Conservation (phyloP, 176 grass and related monocot genomes). For the Ananas comosus region DNA sequence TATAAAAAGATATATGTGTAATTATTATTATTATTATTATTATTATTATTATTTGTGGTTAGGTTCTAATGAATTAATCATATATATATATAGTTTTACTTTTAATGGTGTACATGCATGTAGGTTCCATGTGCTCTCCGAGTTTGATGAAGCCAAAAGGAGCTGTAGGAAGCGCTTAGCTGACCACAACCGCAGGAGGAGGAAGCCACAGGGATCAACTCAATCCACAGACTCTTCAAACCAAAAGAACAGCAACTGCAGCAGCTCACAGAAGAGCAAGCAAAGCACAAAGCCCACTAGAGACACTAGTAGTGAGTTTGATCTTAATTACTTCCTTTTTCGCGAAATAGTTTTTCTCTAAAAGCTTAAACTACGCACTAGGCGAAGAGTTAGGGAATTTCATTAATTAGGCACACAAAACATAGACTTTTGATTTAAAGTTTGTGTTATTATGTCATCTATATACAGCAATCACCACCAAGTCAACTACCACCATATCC, state of each 20-base stretch:
- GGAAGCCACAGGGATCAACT: constrained; percentile 34
- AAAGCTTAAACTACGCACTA: too few species aligned
- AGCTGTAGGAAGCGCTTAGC: constrained; percentile 69
- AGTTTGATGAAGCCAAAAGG: constrained; percentile 69
- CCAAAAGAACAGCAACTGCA: background rate
- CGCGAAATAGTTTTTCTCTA: too few species aligned
- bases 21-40: too few species aligned
- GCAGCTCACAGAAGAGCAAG: constrained; percentile 10
- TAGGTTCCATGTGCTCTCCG: constrained; percentile 64
- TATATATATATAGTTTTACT: background rate
- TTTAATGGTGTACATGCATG: background rate
- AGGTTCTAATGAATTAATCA: background rate
- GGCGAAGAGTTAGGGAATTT: too few species aligned
- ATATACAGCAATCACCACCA: background rate
- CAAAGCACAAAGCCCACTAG: background rate
- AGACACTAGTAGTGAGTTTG: constrained; percentile 1
- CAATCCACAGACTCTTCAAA: background rate
- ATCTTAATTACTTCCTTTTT: background rate
- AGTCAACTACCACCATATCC: background rate
- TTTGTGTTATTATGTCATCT: background rate
- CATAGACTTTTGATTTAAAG: too few species aligned
- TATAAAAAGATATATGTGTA: too few species aligned
- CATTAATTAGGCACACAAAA: too few species aligned
- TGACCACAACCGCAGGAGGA: constrained; percentile 75
- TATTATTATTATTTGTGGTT: background rate